Percentiles rank a stretch among this genome's conserved stretches.
Conservation (phyloP, 106 monocot genomes). For the Chionographis japonica region DNA sequence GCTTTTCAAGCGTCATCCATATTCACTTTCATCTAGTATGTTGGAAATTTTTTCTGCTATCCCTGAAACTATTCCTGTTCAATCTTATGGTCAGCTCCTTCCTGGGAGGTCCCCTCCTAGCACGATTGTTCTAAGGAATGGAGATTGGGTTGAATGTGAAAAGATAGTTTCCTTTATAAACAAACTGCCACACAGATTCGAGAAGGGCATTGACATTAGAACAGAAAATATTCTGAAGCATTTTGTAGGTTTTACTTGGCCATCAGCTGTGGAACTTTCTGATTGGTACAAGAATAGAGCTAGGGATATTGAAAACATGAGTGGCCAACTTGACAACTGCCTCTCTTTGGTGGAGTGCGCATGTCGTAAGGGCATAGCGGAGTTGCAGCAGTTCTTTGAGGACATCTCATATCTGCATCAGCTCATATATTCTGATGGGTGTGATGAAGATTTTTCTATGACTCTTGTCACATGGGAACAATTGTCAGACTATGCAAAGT, state of each 20-base stretch:
- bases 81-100: conserved; percentile 82
- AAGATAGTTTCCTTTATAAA: conserved; percentile 49
- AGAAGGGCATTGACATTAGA: conserved; percentile 25
- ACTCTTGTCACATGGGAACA: conserved; percentile 73
- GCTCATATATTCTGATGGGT: conserved; percentile 55
- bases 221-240: conserved; percentile 74
- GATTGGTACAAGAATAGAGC: conserved; percentile 83
- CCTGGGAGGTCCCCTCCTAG: conserved; percentile 60
- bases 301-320: conserved; percentile 79
- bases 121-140: conserved; percentile 50
- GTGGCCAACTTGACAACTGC: conserved; percentile 89
- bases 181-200: conserved; percentile 23
- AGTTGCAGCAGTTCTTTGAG: conserved; percentile 63
- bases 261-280: conserved; percentile 55
- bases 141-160: conserved; percentile 90
- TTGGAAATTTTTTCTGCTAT: conserved; percentile 71
- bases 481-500: conserved; percentile 82
- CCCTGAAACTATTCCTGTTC: conserved; percentile 88
- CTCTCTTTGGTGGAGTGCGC: conserved; percentile 70
- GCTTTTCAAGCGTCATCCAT: conserved; percentile 94
- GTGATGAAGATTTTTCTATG: conserved; percentile 54
- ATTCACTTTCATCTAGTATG: conserved; percentile 47
- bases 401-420: conserved; percentile 71
- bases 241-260: conserved; percentile 60
- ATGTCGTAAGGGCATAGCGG: conserved; percentile 58